A percentile compares a stretch with the other conserved stretches of the same genome.
Conservation (phyloP, 805 yeast genomes). For the Ogataea degrootiae region DNA sequence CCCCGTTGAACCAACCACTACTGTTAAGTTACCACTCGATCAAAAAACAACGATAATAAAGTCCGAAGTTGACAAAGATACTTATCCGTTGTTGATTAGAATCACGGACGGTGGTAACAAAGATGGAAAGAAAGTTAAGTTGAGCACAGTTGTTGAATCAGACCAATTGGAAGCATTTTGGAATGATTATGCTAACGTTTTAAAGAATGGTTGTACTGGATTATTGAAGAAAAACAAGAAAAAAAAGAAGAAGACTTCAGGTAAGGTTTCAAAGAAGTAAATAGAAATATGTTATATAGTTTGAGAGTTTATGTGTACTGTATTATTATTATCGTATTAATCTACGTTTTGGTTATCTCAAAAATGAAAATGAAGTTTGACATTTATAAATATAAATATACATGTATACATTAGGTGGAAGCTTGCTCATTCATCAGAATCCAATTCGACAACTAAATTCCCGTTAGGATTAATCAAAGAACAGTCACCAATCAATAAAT, state of each 20-base stretch:
- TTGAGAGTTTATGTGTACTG: neutral
- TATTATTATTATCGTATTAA: neutral
- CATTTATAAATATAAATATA: neutral
- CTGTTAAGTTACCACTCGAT: conserved; percentile 14
- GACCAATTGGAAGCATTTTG: conserved; percentile 67
- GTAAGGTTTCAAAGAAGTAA: conserved; percentile 10
- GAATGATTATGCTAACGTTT: conserved; percentile 62
- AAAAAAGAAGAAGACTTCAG: conserved; percentile 42
- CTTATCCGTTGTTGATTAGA: conserved; percentile 65
- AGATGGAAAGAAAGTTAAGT: conserved; percentile 48
- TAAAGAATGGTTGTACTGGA: conserved; percentile 71
- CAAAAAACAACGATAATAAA: conserved; percentile 10
- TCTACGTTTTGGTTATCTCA: no score
- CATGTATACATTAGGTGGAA: no score
- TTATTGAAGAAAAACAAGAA: conserved; percentile 80
- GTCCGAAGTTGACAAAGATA: conserved; percentile 20
- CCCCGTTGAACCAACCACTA: conserved; percentile 14
- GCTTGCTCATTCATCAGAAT: no score
- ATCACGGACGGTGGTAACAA: conserved; percentile 54
- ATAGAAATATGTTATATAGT: neutral
- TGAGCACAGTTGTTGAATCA: conserved; percentile 68
- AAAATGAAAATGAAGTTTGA: neutral
- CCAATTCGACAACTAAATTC: conserved; percentile 39
- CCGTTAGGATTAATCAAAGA: conserved; percentile 59
- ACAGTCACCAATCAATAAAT: conserved; percentile 36